Conservation (phyloP, 1,284 basidiomycete genomes). For the Boletus hoseneyae region DNA sequence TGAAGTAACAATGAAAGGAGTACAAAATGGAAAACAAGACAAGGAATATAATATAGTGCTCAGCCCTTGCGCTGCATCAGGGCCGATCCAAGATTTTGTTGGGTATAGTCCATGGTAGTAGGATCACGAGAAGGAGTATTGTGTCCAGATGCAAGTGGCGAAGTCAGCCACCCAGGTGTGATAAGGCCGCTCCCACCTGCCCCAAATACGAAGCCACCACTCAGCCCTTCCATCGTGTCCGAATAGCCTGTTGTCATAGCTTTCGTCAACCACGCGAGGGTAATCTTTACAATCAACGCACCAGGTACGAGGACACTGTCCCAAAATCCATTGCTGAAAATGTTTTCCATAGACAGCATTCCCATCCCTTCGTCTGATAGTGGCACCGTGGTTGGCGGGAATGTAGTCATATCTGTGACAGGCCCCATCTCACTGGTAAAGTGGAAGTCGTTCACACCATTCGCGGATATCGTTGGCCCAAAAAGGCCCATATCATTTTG, state of each 20-base stretch:
- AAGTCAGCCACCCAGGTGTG: constrained; percentile 34
- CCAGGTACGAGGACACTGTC: constrained; percentile 81
- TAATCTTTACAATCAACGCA: constrained; percentile 35
- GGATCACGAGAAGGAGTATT: constrained; percentile 29
- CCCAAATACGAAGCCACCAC: constrained; percentile 79
- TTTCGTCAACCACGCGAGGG: constrained; percentile 12
- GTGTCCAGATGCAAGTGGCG: constrained; percentile 32
- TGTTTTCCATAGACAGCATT: constrained; percentile 74
- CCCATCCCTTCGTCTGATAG: constrained; percentile 44
- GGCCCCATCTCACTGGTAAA: constrained; percentile 79
- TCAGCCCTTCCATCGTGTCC: constrained; percentile 72
- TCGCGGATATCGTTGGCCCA: constrained; percentile 18
- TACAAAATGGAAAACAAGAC: constrained; percentile 5
- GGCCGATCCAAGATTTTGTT: constrained; percentile 25
- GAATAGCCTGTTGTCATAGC: constrained; percentile 56
- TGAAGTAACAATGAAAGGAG: constrained; percentile 2
- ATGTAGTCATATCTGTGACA: constrained; percentile 71
- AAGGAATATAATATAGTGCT: constrained; percentile 3
- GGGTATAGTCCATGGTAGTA: constrained; percentile 26
- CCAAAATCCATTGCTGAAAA: constrained; percentile 77
- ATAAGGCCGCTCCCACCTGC: constrained; percentile 63
- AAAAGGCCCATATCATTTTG: constrained; percentile 31
- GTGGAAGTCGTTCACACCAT: constrained; percentile 50
- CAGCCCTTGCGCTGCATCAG: constrained; percentile 31
- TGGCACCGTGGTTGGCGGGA: constrained; percentile 73